These are phyloP conservation scores for Tetracladium maxilliforme DNA, from an alignment of 2,329 filamentous ascomycete genomes.

Conservation along the genomic window DNA sequence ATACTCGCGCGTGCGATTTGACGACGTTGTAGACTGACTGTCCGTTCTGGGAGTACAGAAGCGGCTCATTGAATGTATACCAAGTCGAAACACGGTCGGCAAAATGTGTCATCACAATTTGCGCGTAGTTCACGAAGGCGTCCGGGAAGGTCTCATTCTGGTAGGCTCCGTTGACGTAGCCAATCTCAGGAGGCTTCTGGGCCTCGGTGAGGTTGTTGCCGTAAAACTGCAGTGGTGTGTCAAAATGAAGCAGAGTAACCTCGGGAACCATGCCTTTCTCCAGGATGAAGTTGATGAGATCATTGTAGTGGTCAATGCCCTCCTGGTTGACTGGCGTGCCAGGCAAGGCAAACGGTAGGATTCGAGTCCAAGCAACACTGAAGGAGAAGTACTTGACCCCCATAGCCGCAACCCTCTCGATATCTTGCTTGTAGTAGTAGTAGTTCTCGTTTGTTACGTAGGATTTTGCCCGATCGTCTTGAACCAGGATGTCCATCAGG, in stretches of 20 bases:
- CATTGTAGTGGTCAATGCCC: constrained; percentile 36
- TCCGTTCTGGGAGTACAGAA: constrained; percentile 23
- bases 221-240: constrained; percentile 27
- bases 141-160: constrained; percentile 30
- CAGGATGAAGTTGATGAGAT: constrained; percentile 32
- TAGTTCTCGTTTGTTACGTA: constrained; percentile 33
- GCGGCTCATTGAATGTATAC: constrained; percentile 40
- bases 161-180: constrained; percentile 25
- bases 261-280: constrained; percentile 32
- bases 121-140: constrained; percentile 36
- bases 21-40: constrained; percentile 23
- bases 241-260: constrained; percentile 33
- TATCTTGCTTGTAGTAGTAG: constrained; percentile 40
- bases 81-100: constrained; percentile 34
- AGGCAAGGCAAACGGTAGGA: constrained; percentile 32
- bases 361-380: constrained; percentile 34
- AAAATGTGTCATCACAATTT: constrained; percentile 33
- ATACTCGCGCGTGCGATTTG: constrained; percentile 31
- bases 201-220: constrained; percentile 14
- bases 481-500: constrained; percentile 21
- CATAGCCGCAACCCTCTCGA: constrained; percentile 33
- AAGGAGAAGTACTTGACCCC: constrained; percentile 36
- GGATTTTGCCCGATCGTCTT: constrained; percentile 7
- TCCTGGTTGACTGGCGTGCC: constrained; percentile 34
- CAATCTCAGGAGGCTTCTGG: constrained; percentile 14